Evolutionary conservation across 805 yeast species (phyloP).

Genomic region (Kazachstania bromeliacearum): DNA sequence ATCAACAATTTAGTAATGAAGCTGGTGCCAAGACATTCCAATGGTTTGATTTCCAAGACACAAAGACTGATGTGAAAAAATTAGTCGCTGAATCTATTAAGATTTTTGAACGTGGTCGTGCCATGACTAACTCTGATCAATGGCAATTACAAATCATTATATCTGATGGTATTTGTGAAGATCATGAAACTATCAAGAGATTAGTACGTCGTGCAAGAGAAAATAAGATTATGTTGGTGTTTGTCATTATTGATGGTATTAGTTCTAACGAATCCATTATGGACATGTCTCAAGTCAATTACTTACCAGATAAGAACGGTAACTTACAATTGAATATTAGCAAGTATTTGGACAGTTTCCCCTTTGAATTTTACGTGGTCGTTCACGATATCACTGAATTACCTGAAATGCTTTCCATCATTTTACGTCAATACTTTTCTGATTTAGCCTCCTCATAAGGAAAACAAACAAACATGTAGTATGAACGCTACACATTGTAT

Average conservation of each 20-base stretch:
- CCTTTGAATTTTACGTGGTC: conserved; percentile 93
- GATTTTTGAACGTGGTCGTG: conserved; percentile 55
- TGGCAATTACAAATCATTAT: conserved; percentile 92
- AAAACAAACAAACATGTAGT: not conserved
- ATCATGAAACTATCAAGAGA: conserved; percentile 72
- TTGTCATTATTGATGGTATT: conserved; percentile 87
- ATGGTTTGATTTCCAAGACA: conserved; percentile 85
- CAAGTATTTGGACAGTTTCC: conserved; percentile 85
- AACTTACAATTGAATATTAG: conserved; percentile 64
- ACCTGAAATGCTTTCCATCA: conserved; percentile 83
- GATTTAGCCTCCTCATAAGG: conserved; percentile 41
- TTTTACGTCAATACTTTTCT: conserved; percentile 84
- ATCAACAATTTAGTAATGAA: conserved; percentile 71
- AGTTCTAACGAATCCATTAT: conserved; percentile 69
- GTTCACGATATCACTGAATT: conserved; percentile 81
- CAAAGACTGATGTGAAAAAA: conserved; percentile 71
- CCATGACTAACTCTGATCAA: conserved; percentile 49
- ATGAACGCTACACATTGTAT: no score
- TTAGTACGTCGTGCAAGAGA: conserved; percentile 89
- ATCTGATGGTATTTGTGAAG: conserved; percentile 96
- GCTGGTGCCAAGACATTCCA: conserved; percentile 78
- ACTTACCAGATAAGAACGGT: conserved; percentile 62
- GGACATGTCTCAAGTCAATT: conserved; percentile 90
- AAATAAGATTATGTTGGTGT: conserved; percentile 86
- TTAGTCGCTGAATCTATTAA: conserved; percentile 64